These are phyloP conservation scores for Athelia sp. DNA, from an alignment of 1,284 basidiomycete species.

Conservation along the genomic window DNA sequence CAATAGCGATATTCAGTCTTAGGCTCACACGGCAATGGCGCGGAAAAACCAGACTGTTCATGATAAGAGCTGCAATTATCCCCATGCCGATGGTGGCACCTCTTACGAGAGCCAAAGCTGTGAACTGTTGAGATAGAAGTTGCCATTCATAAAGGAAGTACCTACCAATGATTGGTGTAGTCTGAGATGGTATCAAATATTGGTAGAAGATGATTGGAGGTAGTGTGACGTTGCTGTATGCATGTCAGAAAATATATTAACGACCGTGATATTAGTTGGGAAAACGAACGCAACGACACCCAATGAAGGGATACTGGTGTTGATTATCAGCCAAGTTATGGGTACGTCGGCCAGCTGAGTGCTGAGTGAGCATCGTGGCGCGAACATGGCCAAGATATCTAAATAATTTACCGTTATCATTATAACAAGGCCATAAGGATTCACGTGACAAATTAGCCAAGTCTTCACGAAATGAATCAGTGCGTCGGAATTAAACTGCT, in stretches of 20 bases:
- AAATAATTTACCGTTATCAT: slow-evolving; percentile 34
- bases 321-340: slow-evolving; percentile 40
- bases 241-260: slow-evolving; percentile 1
- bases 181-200: slow-evolving; percentile 26
- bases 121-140: not conserved
- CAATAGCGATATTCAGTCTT: not conserved
- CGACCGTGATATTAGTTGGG: not conserved
- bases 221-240: slow-evolving; percentile 35
- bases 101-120: slow-evolving; percentile 37
- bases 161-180: slow-evolving; percentile 27
- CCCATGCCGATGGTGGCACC: slow-evolving; percentile 39
- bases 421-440: slow-evolving; percentile 39
- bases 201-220: slow-evolving; percentile 38
- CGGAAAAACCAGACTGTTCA: slow-evolving; percentile 44
- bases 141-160: too few relatives aligned
- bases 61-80: slow-evolving; percentile 38
- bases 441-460: slow-evolving; percentile 33
- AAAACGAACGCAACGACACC: slow-evolving; percentile 39
- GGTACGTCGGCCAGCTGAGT: slow-evolving; percentile 38
- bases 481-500: not conserved
- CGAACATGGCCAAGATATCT: not conserved
- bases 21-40: slow-evolving; percentile 40
- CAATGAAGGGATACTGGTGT: slow-evolving; percentile 35
- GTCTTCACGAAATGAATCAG: slow-evolving; percentile 22
- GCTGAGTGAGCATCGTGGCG: not conserved